Evolutionary conservation across 495 filamentous ascomycete genomes (phyloP).

Genomic region (Penicillium turbatum): DNA sequence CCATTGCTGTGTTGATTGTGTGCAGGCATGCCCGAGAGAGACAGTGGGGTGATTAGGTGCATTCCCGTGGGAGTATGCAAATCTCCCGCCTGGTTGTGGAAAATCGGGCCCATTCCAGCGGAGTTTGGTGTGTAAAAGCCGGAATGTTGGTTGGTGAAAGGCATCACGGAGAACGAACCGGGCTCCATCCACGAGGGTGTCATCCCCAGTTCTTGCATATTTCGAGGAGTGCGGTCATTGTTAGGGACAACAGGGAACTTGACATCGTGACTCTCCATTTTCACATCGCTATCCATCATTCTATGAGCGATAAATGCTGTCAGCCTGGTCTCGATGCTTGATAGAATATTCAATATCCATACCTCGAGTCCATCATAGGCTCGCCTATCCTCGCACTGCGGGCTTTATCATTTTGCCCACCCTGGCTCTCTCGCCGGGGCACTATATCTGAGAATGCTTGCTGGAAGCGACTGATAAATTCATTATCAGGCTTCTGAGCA

Average conservation of each 20-base stretch:
- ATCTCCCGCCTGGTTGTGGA: constrained; percentile 81
- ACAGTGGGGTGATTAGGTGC: constrained; percentile 79
- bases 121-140: constrained; percentile 89
- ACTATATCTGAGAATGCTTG: constrained; percentile 69
- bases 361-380: constrained; percentile 28
- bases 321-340: not conserved
- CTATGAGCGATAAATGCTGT: constrained; percentile 6
- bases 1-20: constrained; percentile 30
- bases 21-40: constrained; percentile 62
- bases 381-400: constrained; percentile 1
- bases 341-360: constrained; percentile 3
- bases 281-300: constrained; percentile 20
- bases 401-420: not conserved
- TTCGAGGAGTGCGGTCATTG: constrained; percentile 73
- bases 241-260: constrained; percentile 47
- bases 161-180: constrained; percentile 71
- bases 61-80: constrained; percentile 79
- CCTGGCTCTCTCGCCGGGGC: constrained; percentile 22
- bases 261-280: constrained; percentile 50
- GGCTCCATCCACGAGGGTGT: constrained; percentile 85
- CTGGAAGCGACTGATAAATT: constrained; percentile 79
- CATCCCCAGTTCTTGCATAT: constrained; percentile 75
- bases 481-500: constrained; percentile 81
- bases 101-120: constrained; percentile 74
- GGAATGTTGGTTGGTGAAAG: constrained; percentile 71